Percentiles rank a stretch among this genome's conserved stretches.
Conservation (phyloP, 1,284 basidiomycete genomes). For the Cryptococcus jaspeensis region DNA sequence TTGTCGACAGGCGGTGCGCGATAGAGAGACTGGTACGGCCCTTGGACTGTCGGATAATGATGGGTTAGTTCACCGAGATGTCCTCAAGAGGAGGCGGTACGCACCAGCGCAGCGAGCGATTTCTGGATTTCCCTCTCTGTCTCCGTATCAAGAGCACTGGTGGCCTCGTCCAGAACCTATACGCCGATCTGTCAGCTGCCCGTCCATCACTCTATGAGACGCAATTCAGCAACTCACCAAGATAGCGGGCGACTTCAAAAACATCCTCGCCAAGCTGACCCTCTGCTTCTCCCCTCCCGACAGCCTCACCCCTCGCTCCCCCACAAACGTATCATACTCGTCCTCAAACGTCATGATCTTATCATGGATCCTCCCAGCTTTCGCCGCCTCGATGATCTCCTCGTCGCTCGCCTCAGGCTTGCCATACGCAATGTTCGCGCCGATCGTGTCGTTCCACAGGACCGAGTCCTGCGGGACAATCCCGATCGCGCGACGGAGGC, state of each 20-base stretch:
- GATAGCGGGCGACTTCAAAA: constrained; percentile 91
- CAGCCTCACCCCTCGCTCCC: constrained; percentile 95
- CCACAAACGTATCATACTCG: constrained; percentile 83
- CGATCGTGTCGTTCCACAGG: constrained; percentile 89
- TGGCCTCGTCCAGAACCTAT: constrained; percentile 94
- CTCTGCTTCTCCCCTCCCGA: constrained; percentile 98
- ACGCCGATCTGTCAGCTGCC: not conserved
- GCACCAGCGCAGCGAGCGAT: constrained; percentile 73
- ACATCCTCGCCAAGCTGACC: constrained; percentile 84
- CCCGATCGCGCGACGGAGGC: constrained; percentile 76
- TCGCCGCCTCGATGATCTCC: constrained; percentile 79
- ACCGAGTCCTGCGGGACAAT: constrained; percentile 98
- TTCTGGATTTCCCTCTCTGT: constrained; percentile 63
- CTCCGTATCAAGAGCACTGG: constrained; percentile 88
- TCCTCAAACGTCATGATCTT: constrained; percentile 78
- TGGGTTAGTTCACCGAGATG: constrained; percentile 34
- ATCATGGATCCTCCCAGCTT: constrained; percentile 81
- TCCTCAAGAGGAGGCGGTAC: constrained; percentile 59
- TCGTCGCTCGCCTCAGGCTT: constrained; percentile 80
- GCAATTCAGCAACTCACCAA: constrained; percentile 51
- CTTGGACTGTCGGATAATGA: constrained; percentile 55
- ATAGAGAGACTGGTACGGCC: constrained; percentile 92
- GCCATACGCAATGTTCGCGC: constrained; percentile 94
- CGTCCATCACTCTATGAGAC: not conserved
- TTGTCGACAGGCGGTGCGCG: constrained; percentile 61